These are phyloP conservation scores for Exophiala sp. DNA, from an alignment of 2,329 filamentous ascomycete species.

Conservation along the genomic window DNA sequence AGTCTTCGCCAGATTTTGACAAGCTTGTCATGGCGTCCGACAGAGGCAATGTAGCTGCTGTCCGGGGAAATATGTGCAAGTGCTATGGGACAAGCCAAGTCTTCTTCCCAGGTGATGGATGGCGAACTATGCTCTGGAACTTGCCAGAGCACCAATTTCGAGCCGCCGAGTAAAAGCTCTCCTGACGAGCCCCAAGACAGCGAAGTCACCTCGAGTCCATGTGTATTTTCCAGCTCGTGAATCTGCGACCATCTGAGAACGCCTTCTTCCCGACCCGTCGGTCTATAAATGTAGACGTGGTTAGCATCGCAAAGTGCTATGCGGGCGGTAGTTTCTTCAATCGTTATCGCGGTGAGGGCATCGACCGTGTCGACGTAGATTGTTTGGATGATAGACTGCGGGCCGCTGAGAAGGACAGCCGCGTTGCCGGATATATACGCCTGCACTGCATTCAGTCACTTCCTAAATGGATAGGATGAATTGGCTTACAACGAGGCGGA, in stretches of 20 bases:
- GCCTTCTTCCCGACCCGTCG: conserved; percentile 67
- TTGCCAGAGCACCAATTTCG: conserved; percentile 67
- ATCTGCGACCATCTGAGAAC: conserved; percentile 50
- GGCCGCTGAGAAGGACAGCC: conserved; percentile 74
- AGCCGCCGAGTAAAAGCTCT: conserved; percentile 77
- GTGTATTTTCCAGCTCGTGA: conserved; percentile 36
- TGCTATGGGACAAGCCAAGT: conserved; percentile 68
- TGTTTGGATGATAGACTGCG: conserved; percentile 76
- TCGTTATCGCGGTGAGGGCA: conserved; percentile 69
- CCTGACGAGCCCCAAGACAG: conserved; percentile 85
- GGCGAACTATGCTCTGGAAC: conserved; percentile 39
- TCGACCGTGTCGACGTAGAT: conserved; percentile 75
- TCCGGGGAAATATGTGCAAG: conserved; percentile 80
- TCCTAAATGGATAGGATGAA: conserved; percentile 3
- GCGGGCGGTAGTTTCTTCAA: conserved; percentile 80
- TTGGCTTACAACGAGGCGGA: conserved; percentile 65
- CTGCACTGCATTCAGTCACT: conserved; percentile 42
- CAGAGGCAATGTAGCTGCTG: conserved; percentile 78
- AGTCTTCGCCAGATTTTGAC: conserved; percentile 91
- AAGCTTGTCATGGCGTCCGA: conserved; percentile 72
- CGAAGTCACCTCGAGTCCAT: conserved; percentile 46
- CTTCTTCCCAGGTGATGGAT: conserved; percentile 66
- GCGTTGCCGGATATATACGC: conserved; percentile 87
- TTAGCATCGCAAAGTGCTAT: conserved; percentile 70
- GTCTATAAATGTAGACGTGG: conserved; percentile 72